Base-by-base conservation (phyloP, 495 filamentous ascomycete genomes). In the Cryomyces minteri region DNA sequence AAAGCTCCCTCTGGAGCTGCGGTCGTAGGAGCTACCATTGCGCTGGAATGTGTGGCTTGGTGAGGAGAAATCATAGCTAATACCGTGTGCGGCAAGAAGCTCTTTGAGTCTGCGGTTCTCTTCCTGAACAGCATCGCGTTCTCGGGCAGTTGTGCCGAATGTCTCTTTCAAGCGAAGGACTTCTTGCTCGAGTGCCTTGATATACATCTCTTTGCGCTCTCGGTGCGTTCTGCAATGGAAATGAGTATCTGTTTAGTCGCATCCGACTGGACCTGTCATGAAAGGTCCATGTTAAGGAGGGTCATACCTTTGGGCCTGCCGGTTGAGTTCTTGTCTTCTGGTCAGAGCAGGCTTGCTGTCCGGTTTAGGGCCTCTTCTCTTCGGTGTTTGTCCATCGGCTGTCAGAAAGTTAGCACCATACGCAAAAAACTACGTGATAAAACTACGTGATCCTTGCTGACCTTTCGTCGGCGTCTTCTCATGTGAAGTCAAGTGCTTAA, bases 341-440 rank as follows among this genome's bases (percentile, higher is more conserved):
- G 88, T 98, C 52, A 92, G 62, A 41, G 90, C 86, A 4, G 90
- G 90, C 54, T 94, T 94, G 65, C 84, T 92, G 59, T 96, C 90
- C 29, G 90, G 90, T 54, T 98, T 98, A 0, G 90, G 90, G 3
- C 90, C 90, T 54, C 90, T 74, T 46, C 83, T 75, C 63, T 98
- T 98, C 4, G 84, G 77, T 25, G 82, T 69, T 52, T 90, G 77
- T 11, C 88, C 88, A 71, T 92, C 88, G 79, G 57, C 38, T 54
- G 29, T 10, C 29, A 11, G 18, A 25, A 25, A 25, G 18, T 25
- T 25, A 25, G 18, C 18, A 54, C 39, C 32, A 32, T 11, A 43
- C 25, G 6, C 6, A 11, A 32, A 31, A 40, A 50, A 57, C 48
- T 31, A 18, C 43, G 33, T 32, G 37, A 37, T 34, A 10, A 5